phyloP scores from a whole-genome alignment of 2,329 filamentous ascomycete species.

The Fusarium compactum region DNA sequence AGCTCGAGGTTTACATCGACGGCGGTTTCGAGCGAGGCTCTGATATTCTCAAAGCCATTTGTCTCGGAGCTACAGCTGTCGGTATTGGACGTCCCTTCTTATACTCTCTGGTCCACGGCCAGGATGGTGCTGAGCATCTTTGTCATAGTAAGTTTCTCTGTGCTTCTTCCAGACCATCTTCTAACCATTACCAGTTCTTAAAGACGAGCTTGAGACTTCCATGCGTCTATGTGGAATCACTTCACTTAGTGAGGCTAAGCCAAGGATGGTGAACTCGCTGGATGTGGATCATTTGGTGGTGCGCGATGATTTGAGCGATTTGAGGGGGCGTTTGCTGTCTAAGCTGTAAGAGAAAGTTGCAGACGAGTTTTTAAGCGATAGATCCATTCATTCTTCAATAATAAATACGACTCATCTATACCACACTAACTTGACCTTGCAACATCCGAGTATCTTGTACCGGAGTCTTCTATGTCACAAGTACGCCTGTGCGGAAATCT shows the following conservation, averaged over 20 bases:
- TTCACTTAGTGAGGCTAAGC: conserved; percentile 43
- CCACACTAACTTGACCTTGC: not conserved
- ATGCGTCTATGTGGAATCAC: conserved; percentile 50
- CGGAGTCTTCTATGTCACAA: not conserved
- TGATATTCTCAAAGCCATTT: conserved; percentile 66
- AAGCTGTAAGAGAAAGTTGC: conserved; percentile 22
- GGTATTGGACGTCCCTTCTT: conserved; percentile 65
- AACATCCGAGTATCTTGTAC: not conserved
- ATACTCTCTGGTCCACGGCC: conserved; percentile 65
- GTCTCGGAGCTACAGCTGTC: conserved; percentile 65
- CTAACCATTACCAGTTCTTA: conserved; percentile 33
- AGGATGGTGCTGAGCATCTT: conserved; percentile 65
- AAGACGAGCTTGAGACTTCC: conserved; percentile 50
- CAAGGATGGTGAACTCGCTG: conserved; percentile 47
- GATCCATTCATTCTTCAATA: not conserved
- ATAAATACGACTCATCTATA: not conserved
- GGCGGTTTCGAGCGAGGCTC: conserved; percentile 65
- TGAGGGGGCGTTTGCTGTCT: conserved; percentile 1
- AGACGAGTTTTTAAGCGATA: not conserved
- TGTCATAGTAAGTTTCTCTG: conserved; percentile 61
- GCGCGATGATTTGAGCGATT: not conserved
- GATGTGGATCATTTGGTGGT: conserved; percentile 49
- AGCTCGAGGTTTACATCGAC: conserved; percentile 65
- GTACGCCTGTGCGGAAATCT: not conserved
- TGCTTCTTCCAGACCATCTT: fast-evolving